Conservation (phyloP, 495 filamentous ascomycete genomes). For the Daldinia childiae region DNA sequence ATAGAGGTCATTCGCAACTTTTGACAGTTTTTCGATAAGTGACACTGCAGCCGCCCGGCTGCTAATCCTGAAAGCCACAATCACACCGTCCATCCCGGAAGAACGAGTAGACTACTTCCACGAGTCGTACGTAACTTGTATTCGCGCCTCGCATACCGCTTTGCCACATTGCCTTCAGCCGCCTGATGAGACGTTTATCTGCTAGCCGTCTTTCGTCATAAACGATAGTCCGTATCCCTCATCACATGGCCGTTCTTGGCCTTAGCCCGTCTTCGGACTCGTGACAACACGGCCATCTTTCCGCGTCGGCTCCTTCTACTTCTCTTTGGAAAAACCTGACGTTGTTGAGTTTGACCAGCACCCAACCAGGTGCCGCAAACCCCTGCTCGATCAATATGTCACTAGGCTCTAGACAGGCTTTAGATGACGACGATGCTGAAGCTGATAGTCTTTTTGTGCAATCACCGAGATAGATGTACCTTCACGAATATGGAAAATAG, state of each 20-base stretch:
- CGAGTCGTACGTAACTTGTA: slow-evolving; percentile 24
- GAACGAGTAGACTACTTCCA: slow-evolving; percentile 29
- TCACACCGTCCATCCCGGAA: slow-evolving; percentile 19
- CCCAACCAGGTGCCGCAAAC: slow-evolving; percentile 29
- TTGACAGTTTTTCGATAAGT: slow-evolving; percentile 32
- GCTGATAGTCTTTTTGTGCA: slow-evolving; percentile 32
- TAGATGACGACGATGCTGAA: slow-evolving; percentile 23
- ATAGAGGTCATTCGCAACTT: slow-evolving; percentile 37
- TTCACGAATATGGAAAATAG: slow-evolving; percentile 30
- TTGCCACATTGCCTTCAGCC: slow-evolving; percentile 40
- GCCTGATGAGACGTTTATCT: slow-evolving; percentile 24
- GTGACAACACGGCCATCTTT: slow-evolving; percentile 33
- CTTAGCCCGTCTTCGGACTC: slow-evolving; percentile 31
- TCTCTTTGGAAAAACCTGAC: slow-evolving; percentile 17
- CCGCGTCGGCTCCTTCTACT: slow-evolving; percentile 28
- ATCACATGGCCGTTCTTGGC: slow-evolving; percentile 32
- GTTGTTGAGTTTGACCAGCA: slow-evolving; percentile 18
- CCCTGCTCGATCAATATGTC: slow-evolving; percentile 17
- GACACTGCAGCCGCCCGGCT: slow-evolving; percentile 33
- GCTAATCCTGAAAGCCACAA: slow-evolving; percentile 29
- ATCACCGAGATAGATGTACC: slow-evolving; percentile 25
- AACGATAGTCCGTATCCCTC: slow-evolving; percentile 30
- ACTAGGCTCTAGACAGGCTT: slow-evolving; percentile 2
- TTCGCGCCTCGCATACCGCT: slow-evolving; percentile 17
- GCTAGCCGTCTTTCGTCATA: slow-evolving; percentile 40